Evolutionary conservation across 345 rosid genomes (phyloP), one percentile per base, ranked within the genome.

Genomic region (Pistacia integerrima): DNA sequence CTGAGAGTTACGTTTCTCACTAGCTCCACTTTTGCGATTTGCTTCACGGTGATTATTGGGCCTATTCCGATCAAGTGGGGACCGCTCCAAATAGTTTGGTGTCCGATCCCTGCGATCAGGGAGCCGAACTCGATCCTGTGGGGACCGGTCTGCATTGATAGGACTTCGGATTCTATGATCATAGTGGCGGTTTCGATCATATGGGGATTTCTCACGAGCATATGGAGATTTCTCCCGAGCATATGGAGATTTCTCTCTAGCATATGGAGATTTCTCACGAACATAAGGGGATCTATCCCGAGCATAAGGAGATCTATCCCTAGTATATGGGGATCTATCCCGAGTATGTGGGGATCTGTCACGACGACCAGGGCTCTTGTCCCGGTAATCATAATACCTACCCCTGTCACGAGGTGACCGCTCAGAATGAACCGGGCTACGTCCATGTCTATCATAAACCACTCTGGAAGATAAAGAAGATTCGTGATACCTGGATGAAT

Each of bases 131-230:
- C 87, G 87, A 74, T 87, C 92, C 74, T 83, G 84, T 44, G 91
- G 90, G 68, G 97, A 88, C 84, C 85, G 84, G 73, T 83, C 96
- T 57, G 89, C 84, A 83, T 79, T 83, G 75, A 84, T 71, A 73
- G 99, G 99, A 84, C 97, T 95, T 85, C 88, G 81, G 73, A 80
- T 87, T 83, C 97, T 91, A 80, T 89, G 84, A 79, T 90, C 97
- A 84, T 83, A 79, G 77, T 82, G 89, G 41, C 83, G 92, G 82
- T 83, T 85, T 73, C 94, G 85, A 56, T 88, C 95, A 79, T 84
- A 84, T 62, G 99, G 97, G 57, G 99, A 94, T 81, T 82, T 90
- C 70, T 88, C 91, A 56, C 83, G 90, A 69, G 75, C 70, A 82
- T 79, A 73, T 25, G 89, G 87, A 49, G 91, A 85, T 77, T 78